These are phyloP conservation scores for Cladosporium cucumerinum DNA, from an alignment of 2,329 filamentous ascomycete genomes.

Conservation along the genomic window DNA sequence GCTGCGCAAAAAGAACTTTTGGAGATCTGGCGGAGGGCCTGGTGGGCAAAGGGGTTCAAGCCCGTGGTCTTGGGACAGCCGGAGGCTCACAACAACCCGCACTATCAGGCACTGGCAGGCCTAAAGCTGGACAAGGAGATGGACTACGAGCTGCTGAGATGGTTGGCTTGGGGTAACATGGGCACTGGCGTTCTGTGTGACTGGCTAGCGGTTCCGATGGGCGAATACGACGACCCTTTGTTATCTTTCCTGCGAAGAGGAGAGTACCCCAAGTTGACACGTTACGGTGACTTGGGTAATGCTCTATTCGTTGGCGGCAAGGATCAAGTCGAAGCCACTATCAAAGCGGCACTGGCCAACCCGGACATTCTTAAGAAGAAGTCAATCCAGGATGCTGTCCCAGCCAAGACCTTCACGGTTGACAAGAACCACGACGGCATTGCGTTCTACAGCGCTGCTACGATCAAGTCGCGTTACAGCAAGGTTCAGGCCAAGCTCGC, in stretches of 20 bases:
- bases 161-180: slow-evolving; percentile 93
- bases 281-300: slow-evolving; percentile 68
- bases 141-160: slow-evolving; percentile 71
- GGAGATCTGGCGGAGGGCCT: slow-evolving; percentile 84
- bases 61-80: slow-evolving; percentile 75
- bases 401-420: slow-evolving; percentile 58
- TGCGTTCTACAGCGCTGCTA: slow-evolving; percentile 70
- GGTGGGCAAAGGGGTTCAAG: slow-evolving; percentile 91
- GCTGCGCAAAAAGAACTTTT: slow-evolving; percentile 76
- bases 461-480: slow-evolving; percentile 64
- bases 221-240: slow-evolving; percentile 65
- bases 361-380: slow-evolving; percentile 59
- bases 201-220: slow-evolving; percentile 83
- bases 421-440: slow-evolving; percentile 65
- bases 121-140: slow-evolving; percentile 60
- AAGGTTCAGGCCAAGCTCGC: slow-evolving; percentile 62
- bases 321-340: slow-evolving; percentile 41
- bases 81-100: slow-evolving; percentile 79
- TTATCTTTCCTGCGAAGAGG: slow-evolving; percentile 71
- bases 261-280: slow-evolving; percentile 68
- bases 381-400: slow-evolving; percentile 61
- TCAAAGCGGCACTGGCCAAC: slow-evolving; percentile 41
- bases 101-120: slow-evolving; percentile 68
- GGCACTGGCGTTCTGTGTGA: slow-evolving; percentile 76
- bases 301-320: slow-evolving; percentile 72